These are phyloP conservation scores for Articulospora tetracladia DNA, from an alignment of 495 filamentous ascomycete genomes.

Conservation along the genomic window DNA sequence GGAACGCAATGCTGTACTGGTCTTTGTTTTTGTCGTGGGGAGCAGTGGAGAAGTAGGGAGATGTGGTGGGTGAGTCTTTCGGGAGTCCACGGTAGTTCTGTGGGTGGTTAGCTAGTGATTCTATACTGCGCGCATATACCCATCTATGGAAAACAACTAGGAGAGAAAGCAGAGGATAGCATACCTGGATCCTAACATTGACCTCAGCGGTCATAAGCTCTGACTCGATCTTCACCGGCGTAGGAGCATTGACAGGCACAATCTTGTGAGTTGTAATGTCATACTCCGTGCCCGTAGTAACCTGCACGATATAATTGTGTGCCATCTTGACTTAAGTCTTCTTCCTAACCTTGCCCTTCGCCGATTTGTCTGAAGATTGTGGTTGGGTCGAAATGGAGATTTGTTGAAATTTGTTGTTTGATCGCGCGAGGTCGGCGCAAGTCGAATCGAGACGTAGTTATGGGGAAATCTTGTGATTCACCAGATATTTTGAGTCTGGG, in stretches of 20 bases:
- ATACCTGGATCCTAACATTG: slow-evolving; percentile 67
- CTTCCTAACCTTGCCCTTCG: too few relatives aligned
- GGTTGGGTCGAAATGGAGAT: too few relatives aligned
- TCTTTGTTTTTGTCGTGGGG: slow-evolving; percentile 59
- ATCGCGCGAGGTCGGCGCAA: too few relatives aligned
- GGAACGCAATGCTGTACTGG: slow-evolving; percentile 76
- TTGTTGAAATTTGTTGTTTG: too few relatives aligned
- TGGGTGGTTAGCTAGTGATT: not conserved
- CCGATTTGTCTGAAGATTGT: not conserved
- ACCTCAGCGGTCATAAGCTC: slow-evolving; percentile 57
- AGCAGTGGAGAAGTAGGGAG: slow-evolving; percentile 69
- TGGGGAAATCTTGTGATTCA: too few relatives aligned
- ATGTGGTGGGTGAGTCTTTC: slow-evolving; percentile 50
- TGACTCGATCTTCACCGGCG: slow-evolving; percentile 53
- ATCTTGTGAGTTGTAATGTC: slow-evolving; percentile 58
- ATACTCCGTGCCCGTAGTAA: slow-evolving; percentile 74
- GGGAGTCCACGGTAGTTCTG: slow-evolving; percentile 52
- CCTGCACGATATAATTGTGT: slow-evolving; percentile 63
- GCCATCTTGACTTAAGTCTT: slow-evolving; percentile 36
- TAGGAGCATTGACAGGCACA: slow-evolving; percentile 66
- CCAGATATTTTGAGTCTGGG: too few relatives aligned
- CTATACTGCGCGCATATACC: too few relatives aligned
- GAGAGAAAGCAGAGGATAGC: not conserved
- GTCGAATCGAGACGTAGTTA: too few relatives aligned
- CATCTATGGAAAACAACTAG: too few relatives aligned